Percentiles rank a stretch among this genome's conserved stretches.
phyloP scores from a whole-genome alignment of 208 protist genomes.

The Leishmania aethiopica region DNA sequence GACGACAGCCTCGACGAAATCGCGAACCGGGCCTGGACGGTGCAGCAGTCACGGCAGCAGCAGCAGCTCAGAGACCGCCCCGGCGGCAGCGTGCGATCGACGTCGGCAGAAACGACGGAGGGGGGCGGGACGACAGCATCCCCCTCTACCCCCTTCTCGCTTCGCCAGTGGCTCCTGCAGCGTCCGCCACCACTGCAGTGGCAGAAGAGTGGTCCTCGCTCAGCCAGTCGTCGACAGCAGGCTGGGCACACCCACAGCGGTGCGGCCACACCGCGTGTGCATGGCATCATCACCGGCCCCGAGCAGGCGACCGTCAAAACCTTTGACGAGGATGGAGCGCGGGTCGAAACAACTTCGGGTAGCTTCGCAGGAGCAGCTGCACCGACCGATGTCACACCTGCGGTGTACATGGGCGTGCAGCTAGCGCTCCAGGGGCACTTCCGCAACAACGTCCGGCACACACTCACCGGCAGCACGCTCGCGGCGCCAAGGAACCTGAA shows the following conservation, averaged over 20 bases:
- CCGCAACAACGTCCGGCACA: conserved; percentile 27
- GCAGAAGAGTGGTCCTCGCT: conserved; percentile 6
- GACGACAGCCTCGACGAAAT: conserved; percentile 20
- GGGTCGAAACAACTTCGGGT: not conserved
- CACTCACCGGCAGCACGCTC: conserved; percentile 8
- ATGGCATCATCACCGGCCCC: not conserved
- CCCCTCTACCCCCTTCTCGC: not conserved
- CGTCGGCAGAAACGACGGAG: not conserved
- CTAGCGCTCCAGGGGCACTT: conserved; percentile 33
- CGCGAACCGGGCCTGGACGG: not conserved
- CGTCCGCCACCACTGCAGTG: not conserved
- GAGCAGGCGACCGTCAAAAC: not conserved
- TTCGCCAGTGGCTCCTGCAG: not conserved
- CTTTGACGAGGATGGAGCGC: not conserved
- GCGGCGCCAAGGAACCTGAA: conserved; percentile 1
- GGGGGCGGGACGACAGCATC: no score
- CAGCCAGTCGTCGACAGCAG: not conserved
- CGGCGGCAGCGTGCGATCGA: not conserved
- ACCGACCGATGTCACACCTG: conserved; percentile 9
- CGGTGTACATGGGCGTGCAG: conserved; percentile 30
- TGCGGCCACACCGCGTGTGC: not conserved
- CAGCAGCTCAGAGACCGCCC: not conserved
- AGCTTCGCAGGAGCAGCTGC: conserved; percentile 4
- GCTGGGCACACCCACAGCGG: not conserved
- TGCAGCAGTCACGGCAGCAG: conserved; percentile 5